These are phyloP conservation scores for Fragaria iinumae DNA, from an alignment of 306 rosid genomes.

Conservation along the genomic window DNA sequence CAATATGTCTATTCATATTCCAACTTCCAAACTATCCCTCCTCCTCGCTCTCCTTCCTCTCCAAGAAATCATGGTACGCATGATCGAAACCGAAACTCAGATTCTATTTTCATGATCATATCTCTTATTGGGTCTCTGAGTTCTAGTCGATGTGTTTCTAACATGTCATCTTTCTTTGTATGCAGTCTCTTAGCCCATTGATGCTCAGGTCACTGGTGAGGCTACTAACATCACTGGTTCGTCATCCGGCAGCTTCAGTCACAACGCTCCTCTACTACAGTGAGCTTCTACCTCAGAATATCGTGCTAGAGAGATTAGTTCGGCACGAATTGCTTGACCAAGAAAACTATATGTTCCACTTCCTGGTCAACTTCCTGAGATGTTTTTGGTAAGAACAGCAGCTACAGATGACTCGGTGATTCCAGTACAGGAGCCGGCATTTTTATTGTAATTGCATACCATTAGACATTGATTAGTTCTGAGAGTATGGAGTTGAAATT, in stretches of 20 bases:
- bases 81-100: neutral
- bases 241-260: conserved; percentile 48
- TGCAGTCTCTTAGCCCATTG: conserved; percentile 56
- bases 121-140: neutral
- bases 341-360: conserved; percentile 57
- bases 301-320: conserved; percentile 48
- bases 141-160: neutral
- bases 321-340: conserved; percentile 50
- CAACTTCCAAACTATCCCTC: neutral
- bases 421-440: neutral
- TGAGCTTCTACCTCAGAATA: conserved; percentile 57
- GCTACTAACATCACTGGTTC: conserved; percentile 41
- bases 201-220: conserved; percentile 63
- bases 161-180: neutral
- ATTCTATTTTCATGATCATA: neutral
- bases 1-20: conserved; percentile 9
- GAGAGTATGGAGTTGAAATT: neutral
- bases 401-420: neutral
- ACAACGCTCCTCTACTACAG: conserved; percentile 61
- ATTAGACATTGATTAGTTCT: neutral
- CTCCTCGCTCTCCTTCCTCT: conserved; percentile 14
- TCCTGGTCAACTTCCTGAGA: conserved; percentile 44
- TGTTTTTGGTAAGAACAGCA: conserved; percentile 35
- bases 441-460: neutral
- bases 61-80: conserved; percentile 44